Percentiles rank a stretch among this genome's conserved stretches.
These are phyloP conservation scores for Dendryphion nanum DNA, from an alignment of 2,329 filamentous ascomycete species.

Conservation along the genomic window DNA sequence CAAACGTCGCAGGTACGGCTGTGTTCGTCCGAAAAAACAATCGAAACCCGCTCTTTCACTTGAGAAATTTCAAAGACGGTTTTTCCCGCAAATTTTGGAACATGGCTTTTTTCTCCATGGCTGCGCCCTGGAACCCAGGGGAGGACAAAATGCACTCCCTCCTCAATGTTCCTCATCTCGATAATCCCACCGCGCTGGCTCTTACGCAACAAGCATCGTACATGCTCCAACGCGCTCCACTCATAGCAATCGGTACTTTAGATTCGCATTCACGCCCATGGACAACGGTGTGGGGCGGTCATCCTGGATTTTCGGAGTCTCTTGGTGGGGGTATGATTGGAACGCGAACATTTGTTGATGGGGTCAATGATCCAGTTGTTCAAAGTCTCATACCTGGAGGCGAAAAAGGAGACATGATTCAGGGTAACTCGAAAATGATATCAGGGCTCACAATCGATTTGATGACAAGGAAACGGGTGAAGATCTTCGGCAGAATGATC, in stretches of 20 bases:
- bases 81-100: no score
- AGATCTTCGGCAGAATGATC: slow-evolving; percentile 68
- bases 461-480: slow-evolving; percentile 67
- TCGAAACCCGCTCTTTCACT: no score
- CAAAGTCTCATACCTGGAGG: slow-evolving; percentile 55
- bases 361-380: slow-evolving; percentile 67
- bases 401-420: slow-evolving; percentile 45
- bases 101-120: slow-evolving; percentile 48
- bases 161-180: slow-evolving; percentile 55
- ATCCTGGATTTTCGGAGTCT: slow-evolving; percentile 64
- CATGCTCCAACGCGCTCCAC: slow-evolving; percentile 61
- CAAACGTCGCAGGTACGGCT: no score
- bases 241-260: slow-evolving; percentile 72
- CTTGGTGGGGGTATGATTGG: slow-evolving; percentile 65
- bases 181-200: slow-evolving; percentile 67
- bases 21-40: no score
- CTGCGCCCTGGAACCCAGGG: slow-evolving; percentile 61
- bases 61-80: no score
- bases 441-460: slow-evolving; percentile 64
- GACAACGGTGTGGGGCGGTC: slow-evolving; percentile 77
- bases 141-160: slow-evolving; percentile 65
- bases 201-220: slow-evolving; percentile 61
- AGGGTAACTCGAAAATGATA: slow-evolving; percentile 51
- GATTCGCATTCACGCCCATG: slow-evolving; percentile 67
- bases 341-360: slow-evolving; percentile 61